Evolutionary conservation across 768 basidiomycete genomes (phyloP), one percentile per base, ranked within the genome.

Genomic region (Xerocomellus intermedius): DNA sequence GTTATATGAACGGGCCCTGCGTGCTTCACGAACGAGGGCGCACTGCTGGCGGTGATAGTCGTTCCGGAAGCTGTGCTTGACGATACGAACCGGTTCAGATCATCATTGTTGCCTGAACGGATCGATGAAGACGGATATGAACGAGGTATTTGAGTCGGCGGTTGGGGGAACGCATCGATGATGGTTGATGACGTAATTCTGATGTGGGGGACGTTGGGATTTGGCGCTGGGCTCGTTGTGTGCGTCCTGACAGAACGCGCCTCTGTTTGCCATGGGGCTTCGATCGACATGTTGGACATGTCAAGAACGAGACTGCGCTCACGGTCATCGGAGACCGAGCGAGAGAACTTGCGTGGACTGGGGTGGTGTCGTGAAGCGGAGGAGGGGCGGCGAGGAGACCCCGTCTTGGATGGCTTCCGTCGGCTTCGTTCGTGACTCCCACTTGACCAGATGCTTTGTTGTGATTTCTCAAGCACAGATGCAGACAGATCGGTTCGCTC

Each of bases 71-170:
- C 79, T 9, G 94, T 94, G 64, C 92, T 91, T 14, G 91, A 88
- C 7, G 94, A 95, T 9, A 95, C 91, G 64, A 91, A 92, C 24
- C 94, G 87, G 64, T 89, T 91, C 42, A 94, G 77, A 66, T 94
- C 93, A 17, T 86, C 86, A 58, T 82, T 82, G 16, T 79, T 74
- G 3, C 77, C 74, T 32, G 77, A 68, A 26, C 79, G 83, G 24
- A 83, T 57, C 33, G 84, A 81, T 19, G 77, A 76, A 8, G 82
- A 73, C 26, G 83, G 80, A 65, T 82, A 77, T 12, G 79, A 66
- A 19, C 61, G 69, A 7, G 64, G 55, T 13, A 60, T 58, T 51
- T 54, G 66, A 7, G 45, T 69, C n/a, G 75, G 74, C 21, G 74
- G 73, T 32, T 71, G 70, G 6, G 62, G 62, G 35, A 68, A 59